phyloP scores from a whole-genome alignment of 2,329 filamentous ascomycete genomes.

The Cercospora sesami region DNA sequence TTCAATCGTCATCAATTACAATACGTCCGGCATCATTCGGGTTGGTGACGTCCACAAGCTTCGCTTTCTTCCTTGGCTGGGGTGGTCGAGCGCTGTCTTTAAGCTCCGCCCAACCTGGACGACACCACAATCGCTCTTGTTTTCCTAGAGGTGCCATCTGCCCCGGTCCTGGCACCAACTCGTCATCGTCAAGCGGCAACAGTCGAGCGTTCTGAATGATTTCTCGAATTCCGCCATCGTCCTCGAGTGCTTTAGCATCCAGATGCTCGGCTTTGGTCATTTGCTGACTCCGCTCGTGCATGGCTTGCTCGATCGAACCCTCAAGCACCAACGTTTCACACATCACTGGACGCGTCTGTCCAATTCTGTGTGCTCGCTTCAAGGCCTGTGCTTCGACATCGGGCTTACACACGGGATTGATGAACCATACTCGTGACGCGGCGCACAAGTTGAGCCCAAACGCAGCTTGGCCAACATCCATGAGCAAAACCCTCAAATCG shows the following conservation, averaged over 20 bases:
- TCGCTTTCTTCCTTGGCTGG: not conserved
- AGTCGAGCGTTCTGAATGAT: constrained; percentile 60
- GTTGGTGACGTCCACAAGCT: constrained; percentile 4
- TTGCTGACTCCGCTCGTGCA: constrained; percentile 68
- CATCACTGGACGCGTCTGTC: constrained; percentile 72
- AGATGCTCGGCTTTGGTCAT: constrained; percentile 67
- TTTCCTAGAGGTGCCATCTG: constrained; percentile 46
- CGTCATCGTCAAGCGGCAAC: constrained; percentile 44
- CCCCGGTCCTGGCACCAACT: constrained; percentile 32
- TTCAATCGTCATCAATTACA: not conserved
- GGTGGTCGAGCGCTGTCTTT: not conserved
- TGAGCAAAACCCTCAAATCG: constrained; percentile 74
- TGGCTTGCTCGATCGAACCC: constrained; percentile 80
- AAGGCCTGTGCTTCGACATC: constrained; percentile 86
- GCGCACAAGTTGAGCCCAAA: constrained; percentile 82
- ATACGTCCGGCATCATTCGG: not conserved
- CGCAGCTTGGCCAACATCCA: constrained; percentile 87
- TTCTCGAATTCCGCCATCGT: constrained; percentile 58
- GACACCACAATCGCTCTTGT: constrained; percentile 50
- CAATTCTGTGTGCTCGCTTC: constrained; percentile 84
- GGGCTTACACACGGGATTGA: constrained; percentile 83
- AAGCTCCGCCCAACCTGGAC: constrained; percentile 30
- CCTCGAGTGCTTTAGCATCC: constrained; percentile 58
- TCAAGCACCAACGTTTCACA: constrained; percentile 84
- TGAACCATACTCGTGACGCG: constrained; percentile 83